Evolutionary conservation across 2,329 filamentous ascomycete species (phyloP).

Genomic region (Beauveria sp.): DNA sequence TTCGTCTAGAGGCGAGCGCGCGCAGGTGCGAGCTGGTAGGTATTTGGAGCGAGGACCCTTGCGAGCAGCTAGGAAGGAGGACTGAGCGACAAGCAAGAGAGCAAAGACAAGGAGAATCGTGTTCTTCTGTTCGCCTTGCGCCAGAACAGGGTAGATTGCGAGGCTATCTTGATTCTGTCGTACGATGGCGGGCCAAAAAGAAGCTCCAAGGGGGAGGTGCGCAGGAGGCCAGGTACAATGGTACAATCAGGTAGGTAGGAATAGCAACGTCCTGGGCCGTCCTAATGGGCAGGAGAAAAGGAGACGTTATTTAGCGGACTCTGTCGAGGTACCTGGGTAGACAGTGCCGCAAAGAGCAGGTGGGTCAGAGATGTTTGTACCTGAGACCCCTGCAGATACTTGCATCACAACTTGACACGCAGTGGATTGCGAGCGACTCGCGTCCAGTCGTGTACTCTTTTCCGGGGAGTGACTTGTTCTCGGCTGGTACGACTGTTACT

Average conservation of each 20-base stretch:
- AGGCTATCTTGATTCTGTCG: not conserved
- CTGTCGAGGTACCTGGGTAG: not conserved
- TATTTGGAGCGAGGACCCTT: not conserved
- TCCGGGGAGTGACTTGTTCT: not conserved
- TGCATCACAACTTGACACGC: not conserved
- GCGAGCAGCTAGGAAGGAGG: not conserved
- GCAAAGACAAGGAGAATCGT: not conserved
- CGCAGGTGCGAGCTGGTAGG: not conserved
- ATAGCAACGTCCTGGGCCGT: not conserved
- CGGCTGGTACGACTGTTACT: too few relatives aligned
- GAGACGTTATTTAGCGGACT: not conserved
- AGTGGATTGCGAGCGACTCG: too few relatives aligned
- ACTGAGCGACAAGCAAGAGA: not conserved
- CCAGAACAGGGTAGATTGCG: not conserved
- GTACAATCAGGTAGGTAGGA: not conserved
- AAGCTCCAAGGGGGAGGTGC: not conserved
- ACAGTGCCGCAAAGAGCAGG: not conserved
- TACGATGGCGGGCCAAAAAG: not conserved
- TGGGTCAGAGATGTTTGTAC: not conserved
- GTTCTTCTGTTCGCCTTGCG: not conserved
- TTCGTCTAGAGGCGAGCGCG: not conserved
- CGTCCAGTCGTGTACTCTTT: not conserved
- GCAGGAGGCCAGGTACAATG: not conserved
- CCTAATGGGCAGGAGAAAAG: constrained; percentile 1
- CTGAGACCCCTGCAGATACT: not conserved